Percentiles rank a stretch among this genome's conserved stretches.
phyloP scores from a whole-genome alignment of 495 filamentous ascomycete species.

The Aspergillus sclerotiicarbonarius region DNA sequence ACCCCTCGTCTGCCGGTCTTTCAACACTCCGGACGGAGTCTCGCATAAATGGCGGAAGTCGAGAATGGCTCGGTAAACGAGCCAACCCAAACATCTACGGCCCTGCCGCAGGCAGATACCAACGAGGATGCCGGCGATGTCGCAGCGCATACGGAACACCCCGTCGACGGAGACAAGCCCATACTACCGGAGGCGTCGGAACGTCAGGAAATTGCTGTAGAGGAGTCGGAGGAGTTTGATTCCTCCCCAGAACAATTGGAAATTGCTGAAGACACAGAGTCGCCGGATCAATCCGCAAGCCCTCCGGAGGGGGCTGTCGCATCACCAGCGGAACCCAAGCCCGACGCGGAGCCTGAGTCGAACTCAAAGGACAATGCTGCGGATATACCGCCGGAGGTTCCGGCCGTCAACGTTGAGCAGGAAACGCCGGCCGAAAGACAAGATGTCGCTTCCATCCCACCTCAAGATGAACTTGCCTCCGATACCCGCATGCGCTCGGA shows the following conservation, averaged over 20 bases:
- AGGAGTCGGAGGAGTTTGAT: constrained; percentile 18
- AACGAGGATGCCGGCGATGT: constrained; percentile 36
- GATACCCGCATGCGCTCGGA: constrained; percentile 51
- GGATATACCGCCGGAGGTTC: constrained; percentile 5
- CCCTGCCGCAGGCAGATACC: constrained; percentile 30
- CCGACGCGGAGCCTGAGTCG: constrained; percentile 17
- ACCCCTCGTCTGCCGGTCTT: constrained; percentile 25
- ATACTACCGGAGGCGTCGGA: constrained; percentile 27
- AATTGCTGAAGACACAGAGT: constrained; percentile 13
- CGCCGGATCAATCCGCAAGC: constrained; percentile 20
- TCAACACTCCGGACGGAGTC: constrained; percentile 36
- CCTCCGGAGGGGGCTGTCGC: constrained; percentile 23
- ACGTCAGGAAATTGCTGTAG: constrained; percentile 29
- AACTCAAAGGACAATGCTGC: constrained; percentile 11
- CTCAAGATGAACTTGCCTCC: constrained; percentile 27
- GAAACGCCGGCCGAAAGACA: constrained; percentile 12
- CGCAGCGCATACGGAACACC: constrained; percentile 26
- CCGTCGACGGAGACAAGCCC: constrained; percentile 35
- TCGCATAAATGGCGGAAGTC: constrained; percentile 47
- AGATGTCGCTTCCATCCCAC: constrained; percentile 10
- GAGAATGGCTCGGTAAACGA: constrained; percentile 36
- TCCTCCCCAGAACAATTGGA: constrained; percentile 17
- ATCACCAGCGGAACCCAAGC: constrained; percentile 16
- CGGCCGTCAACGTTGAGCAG: constrained; percentile 10
- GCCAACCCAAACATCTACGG: constrained; percentile 31